Conservation (phyloP, 179 eudicot genomes). For the Corrigiola litoralis region DNA sequence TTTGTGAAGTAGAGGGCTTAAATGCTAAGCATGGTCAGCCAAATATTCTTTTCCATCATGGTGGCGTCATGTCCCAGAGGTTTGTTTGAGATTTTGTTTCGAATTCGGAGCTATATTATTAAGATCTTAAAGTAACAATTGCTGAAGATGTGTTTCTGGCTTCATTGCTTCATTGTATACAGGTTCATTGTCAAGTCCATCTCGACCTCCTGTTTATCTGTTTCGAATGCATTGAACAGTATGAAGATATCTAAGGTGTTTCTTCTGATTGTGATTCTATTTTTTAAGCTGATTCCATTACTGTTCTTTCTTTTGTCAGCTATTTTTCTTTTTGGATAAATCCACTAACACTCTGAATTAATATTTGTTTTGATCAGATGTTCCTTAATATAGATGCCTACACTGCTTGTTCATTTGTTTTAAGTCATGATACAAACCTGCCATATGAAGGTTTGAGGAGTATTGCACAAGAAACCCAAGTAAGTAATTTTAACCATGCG, state of each 20-base stretch:
- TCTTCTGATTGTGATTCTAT: slow-evolving; percentile 5
- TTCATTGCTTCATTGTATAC: slow-evolving; percentile 12
- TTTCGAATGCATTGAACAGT: slow-evolving; percentile 39
- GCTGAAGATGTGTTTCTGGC: neutral
- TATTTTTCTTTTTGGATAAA: neutral
- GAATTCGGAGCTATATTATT: neutral
- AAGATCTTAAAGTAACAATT: neutral
- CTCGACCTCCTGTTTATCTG: slow-evolving; percentile 30
- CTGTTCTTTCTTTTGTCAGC: neutral
- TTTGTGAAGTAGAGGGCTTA: slow-evolving; percentile 54
- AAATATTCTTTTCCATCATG: slow-evolving; percentile 44
- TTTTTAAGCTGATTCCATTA: neutral
- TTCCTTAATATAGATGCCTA: slow-evolving; percentile 61
- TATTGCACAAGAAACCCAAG: slow-evolving; percentile 68
- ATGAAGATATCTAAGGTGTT: slow-evolving; percentile 48
- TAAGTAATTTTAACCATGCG: slow-evolving; percentile 46
- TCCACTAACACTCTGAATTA: neutral
- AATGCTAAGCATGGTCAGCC: slow-evolving; percentile 38
- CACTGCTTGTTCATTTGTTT: slow-evolving; percentile 63
- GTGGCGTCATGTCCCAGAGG: slow-evolving; percentile 67
- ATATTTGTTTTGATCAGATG: slow-evolving; percentile 39
- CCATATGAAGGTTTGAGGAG: slow-evolving; percentile 46
- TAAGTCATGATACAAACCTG: slow-evolving; percentile 35
- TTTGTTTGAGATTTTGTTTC: slow-evolving; percentile 23
- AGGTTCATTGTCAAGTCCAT: slow-evolving; percentile 43